Evolutionary conservation across 768 basidiomycete species (phyloP), one percentile per base, ranked within the genome.

Genomic region (Panaeolus papilionaceus): DNA sequence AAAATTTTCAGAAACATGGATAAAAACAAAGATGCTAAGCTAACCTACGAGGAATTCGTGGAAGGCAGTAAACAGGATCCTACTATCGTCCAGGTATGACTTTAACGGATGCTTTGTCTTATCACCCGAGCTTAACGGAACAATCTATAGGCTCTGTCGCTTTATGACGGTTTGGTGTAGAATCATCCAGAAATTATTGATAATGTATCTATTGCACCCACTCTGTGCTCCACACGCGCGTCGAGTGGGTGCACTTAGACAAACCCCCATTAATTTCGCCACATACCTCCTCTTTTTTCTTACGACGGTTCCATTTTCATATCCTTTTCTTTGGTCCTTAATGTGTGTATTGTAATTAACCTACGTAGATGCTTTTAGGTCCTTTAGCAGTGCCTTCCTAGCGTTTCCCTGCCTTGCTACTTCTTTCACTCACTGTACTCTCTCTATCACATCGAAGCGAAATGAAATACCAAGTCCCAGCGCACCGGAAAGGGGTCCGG

Each of bases 1-100:
- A 99, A 99, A 86, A 99, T 99, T 70, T 99, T 99, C 83, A 85
- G 88, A 66, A 94, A 94, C 75, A 99, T 99, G 98, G 98, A 99
- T 79, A 85, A 90, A 70, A 91, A 99, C 82, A 95, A 95, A 79
- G 94, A 99, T 74, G 93, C 95, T 7, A 92, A 88, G 74, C 83
- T 98, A 65, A 96, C 96, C 0, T 99, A 91, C 78, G 95, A 96
- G 10, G 98, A 99, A 78, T 99, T 99, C 76, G 95, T 96, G 20
- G 96, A 99, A 77, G 98, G 98, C 38, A 95, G 93, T 79, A 99
- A 98, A 81, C 95, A 98, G 78, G 98, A 99, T 78, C 98, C 98
- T 38, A 99, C 97, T 23, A 99, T 99, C 78, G 96, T 99, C 14
- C 95, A 99, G 89, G 97, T 92, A 70, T 61, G 78, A 69, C 64